These are phyloP conservation scores for Rhodotorula mucilaginosa DNA, from an alignment of 1,284 basidiomycete species.

Conservation along the genomic window DNA sequence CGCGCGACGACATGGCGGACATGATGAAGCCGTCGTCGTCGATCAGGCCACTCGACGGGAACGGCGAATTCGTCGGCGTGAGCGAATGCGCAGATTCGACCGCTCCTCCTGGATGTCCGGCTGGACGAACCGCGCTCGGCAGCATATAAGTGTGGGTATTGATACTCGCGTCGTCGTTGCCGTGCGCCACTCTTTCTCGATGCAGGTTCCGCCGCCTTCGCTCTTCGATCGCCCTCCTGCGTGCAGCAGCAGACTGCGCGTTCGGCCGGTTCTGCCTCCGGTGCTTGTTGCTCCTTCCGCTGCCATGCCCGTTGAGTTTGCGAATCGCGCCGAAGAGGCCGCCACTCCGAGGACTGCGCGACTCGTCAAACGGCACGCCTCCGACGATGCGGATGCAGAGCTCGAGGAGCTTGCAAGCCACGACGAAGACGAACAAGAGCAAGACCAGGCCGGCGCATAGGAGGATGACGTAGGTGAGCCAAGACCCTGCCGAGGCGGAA, in stretches of 20 bases:
- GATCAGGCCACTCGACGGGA: slow-evolving; percentile 24
- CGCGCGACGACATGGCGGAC: slow-evolving; percentile 59
- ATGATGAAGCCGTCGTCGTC: slow-evolving; percentile 77
- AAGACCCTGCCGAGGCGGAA: slow-evolving; percentile 70
- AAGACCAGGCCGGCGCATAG: slow-evolving; percentile 82
- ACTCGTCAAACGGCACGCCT: slow-evolving; percentile 78
- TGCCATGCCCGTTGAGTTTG: slow-evolving; percentile 55
- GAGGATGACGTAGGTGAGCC: slow-evolving; percentile 90
- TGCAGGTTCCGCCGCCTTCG: slow-evolving; percentile 12
- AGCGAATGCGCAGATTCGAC: slow-evolving; percentile 9
- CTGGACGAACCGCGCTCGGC: slow-evolving; percentile 7
- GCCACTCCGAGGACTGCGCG: slow-evolving; percentile 71
- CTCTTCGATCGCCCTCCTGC: slow-evolving; percentile 7
- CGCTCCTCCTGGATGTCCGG: slow-evolving; percentile 10
- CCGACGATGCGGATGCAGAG: slow-evolving; percentile 75
- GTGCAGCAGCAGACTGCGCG: slow-evolving; percentile 1
- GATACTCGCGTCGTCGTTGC: slow-evolving; percentile 20
- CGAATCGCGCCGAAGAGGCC: slow-evolving; percentile 73
- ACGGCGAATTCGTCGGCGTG: not conserved
- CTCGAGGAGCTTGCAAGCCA: slow-evolving; percentile 75
- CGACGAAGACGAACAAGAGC: slow-evolving; percentile 71
- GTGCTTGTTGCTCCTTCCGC: slow-evolving; percentile 43
- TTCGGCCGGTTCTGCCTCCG: not conserved
- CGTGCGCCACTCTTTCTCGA: slow-evolving; percentile 15
- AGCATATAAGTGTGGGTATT: slow-evolving; percentile 24